Evolutionary conservation across 495 filamentous ascomycete species (phyloP).

Genomic region (Delitschia confertaspora): DNA sequence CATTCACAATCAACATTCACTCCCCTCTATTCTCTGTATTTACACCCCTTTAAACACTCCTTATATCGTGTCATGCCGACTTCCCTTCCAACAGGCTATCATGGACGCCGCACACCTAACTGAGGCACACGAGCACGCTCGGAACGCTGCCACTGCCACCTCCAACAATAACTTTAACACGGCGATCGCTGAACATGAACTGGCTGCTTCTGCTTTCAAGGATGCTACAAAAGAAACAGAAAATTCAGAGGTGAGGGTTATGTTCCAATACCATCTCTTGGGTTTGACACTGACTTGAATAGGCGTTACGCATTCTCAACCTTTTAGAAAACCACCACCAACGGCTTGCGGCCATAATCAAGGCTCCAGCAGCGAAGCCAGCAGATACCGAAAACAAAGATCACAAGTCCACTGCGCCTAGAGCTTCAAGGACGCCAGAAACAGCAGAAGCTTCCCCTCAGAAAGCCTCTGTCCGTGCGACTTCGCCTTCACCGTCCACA

Average conservation of each 20-base stretch:
- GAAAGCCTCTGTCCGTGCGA: constrained; percentile 9
- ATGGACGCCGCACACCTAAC: constrained; percentile 59
- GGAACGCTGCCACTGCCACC: constrained; percentile 63
- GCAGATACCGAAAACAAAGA: neutral
- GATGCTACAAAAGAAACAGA: constrained; percentile 64
- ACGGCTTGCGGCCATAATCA: constrained; percentile 66
- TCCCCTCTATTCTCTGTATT: no score
- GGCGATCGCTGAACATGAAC: constrained; percentile 77
- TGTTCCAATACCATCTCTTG: neutral
- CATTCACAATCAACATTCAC: no score
- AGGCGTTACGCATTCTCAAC: constrained; percentile 72
- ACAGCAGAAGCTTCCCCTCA: neutral
- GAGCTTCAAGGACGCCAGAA: constrained; percentile 1
- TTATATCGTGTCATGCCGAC: no score
- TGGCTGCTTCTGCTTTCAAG: constrained; percentile 83
- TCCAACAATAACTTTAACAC: constrained; percentile 65
- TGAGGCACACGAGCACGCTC: constrained; percentile 82
- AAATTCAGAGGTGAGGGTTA: constrained; percentile 57
- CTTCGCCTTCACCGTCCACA: constrained; percentile 29
- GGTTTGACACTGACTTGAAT: constrained; percentile 12
- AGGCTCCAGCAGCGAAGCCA: constrained; percentile 30
- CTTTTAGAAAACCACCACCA: constrained; percentile 82
- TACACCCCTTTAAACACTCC: no score
- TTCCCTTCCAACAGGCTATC: neutral
- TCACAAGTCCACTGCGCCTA: no score